These are phyloP conservation scores for Orbilia javanica DNA, from an alignment of 2,329 filamentous ascomycete genomes.

Conservation along the genomic window DNA sequence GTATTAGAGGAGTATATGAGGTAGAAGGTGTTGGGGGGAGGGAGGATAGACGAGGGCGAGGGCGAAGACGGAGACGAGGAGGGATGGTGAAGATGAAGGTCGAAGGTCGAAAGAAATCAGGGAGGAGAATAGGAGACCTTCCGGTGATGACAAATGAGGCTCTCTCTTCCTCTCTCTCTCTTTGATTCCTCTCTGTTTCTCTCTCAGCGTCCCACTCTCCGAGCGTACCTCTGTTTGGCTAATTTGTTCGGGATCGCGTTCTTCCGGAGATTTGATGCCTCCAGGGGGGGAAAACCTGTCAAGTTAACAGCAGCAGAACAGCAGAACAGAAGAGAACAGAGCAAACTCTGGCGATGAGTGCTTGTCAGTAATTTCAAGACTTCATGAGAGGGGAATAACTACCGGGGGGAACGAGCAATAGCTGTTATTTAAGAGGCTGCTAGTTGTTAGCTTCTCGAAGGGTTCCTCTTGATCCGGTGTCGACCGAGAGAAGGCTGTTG, in stretches of 20 bases:
- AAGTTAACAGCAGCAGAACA: conserved; percentile 21
- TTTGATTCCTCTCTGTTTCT: background rate
- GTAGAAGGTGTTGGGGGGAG: conserved; percentile 6
- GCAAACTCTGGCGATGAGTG: conserved; percentile 34
- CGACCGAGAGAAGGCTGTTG: conserved; percentile 49
- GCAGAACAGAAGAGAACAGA: too few species aligned
- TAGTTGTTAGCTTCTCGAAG: conserved; percentile 45
- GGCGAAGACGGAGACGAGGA: background rate
- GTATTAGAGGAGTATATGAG: conserved; percentile 20
- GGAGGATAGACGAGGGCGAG: background rate
- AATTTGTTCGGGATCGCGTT: conserved; percentile 58
- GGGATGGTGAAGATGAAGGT: conserved; percentile 18
- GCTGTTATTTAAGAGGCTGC: conserved; percentile 43
- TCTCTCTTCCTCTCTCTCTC: conserved; percentile 24
- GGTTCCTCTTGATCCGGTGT: conserved; percentile 51
- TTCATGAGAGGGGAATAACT: conserved; percentile 18
- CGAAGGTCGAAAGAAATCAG: background rate
- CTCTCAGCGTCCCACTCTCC: conserved; percentile 1
- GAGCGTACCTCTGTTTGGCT: conserved; percentile 31
- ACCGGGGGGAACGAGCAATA: conserved; percentile 43
- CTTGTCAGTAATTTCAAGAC: conserved; percentile 37
- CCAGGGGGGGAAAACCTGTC: conserved; percentile 28
- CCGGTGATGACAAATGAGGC: conserved; percentile 47
- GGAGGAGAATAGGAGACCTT: conserved; percentile 29
- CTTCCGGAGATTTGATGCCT: conserved; percentile 56